Conservation (phyloP, 345 rosid genomes). For the Salix brachista region DNA sequence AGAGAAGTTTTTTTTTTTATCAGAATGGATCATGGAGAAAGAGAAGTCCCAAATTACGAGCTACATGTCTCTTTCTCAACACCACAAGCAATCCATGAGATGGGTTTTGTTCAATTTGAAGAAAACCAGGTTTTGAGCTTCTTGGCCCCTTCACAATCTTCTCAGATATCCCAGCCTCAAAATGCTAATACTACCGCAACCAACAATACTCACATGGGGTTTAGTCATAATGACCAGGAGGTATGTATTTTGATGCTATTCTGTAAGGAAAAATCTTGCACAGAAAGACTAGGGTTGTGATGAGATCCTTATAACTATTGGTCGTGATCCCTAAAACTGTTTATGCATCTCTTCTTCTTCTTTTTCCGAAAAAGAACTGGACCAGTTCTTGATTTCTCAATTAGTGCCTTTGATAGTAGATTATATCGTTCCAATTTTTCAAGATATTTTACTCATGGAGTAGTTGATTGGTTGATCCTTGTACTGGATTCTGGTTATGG, state of each 20-base stretch:
- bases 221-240: conserved; percentile 23
- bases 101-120: conserved; percentile 74
- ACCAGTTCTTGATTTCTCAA: not conserved
- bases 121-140: conserved; percentile 71
- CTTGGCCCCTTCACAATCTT: conserved; percentile 50
- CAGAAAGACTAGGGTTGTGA: not conserved
- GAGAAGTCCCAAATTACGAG: conserved; percentile 50
- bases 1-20: not conserved
- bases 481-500: conserved; percentile 1
- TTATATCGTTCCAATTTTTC: not conserved
- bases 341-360: not conserved
- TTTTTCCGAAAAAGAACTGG: not conserved
- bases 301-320: not conserved
- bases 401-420: not conserved
- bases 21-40: conserved; percentile 54
- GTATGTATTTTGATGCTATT: not conserved
- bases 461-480: not conserved
- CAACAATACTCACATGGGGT: conserved; percentile 36
- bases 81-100: conserved; percentile 53
- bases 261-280: not conserved
- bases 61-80: conserved; percentile 58
- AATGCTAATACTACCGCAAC: conserved; percentile 20
- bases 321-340: not conserved
- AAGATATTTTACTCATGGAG: not conserved
- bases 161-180: conserved; percentile 38